These are phyloP conservation scores for Naegleria gruberi DNA, from an alignment of 208 protist genomes.

Conservation along the genomic window DNA sequence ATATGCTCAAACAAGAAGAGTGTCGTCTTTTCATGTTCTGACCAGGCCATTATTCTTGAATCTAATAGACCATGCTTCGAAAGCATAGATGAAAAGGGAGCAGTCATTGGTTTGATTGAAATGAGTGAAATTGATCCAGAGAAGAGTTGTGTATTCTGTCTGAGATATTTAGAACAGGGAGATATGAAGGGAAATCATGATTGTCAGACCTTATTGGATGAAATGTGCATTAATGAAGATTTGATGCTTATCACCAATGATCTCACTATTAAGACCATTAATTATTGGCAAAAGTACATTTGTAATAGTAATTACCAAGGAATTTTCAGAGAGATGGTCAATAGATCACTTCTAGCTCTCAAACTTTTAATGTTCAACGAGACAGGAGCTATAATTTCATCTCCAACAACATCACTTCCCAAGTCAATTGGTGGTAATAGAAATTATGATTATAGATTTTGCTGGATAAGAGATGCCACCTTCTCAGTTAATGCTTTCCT, in stretches of 20 bases:
- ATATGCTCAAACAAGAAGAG: not conserved
- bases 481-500: not conserved
- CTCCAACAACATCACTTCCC: not conserved
- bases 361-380: not conserved
- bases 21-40: not conserved
- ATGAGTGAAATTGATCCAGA: not conserved
- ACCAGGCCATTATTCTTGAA: not conserved
- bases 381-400: not conserved
- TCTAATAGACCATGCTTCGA: not conserved
- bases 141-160: not conserved
- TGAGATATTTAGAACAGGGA: not conserved
- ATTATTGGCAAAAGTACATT: not conserved
- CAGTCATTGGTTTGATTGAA: not conserved
- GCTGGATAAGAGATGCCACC: not conserved
- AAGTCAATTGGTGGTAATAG: not conserved
- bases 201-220: not conserved
- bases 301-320: not conserved
- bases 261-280: not conserved
- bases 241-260: not conserved
- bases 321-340: not conserved
- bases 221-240: no score
- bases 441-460: slow-evolving; percentile 17
- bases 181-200: not conserved
- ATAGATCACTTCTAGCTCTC: not conserved
- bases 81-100: not conserved